Evolutionary conservation across 345 rosid species (phyloP).

Genomic region (Gossypium thurberi): DNA sequence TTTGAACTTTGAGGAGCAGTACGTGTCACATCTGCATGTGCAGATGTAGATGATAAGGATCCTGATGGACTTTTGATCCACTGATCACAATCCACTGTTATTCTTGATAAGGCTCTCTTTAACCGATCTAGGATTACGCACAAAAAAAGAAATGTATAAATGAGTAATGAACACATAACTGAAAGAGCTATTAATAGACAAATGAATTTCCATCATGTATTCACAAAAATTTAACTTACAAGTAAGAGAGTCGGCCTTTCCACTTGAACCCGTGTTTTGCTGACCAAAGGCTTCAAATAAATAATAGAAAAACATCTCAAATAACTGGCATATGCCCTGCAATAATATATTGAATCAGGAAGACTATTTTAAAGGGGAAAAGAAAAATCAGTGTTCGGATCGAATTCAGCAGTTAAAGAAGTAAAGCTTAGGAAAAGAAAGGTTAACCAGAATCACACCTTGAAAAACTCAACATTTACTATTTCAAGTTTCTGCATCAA

Average conservation of each 20-base stretch:
- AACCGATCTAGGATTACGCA: conserved; percentile 56
- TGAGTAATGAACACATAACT: neutral
- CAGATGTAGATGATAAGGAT: conserved; percentile 45
- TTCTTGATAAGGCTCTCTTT: conserved; percentile 70
- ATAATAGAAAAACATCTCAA: conserved; percentile 69
- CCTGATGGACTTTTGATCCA: conserved; percentile 67
- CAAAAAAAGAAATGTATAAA: conserved; percentile 4
- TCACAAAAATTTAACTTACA: conserved; percentile 47
- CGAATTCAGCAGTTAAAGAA: neutral
- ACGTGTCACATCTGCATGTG: conserved; percentile 59
- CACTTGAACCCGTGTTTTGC: conserved; percentile 47
- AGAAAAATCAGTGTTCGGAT: conserved; percentile 1
- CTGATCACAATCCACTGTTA: conserved; percentile 87
- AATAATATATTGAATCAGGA: conserved; percentile 54
- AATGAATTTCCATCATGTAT: neutral
- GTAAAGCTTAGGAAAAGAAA: conserved; percentile 15
- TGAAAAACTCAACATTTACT: conserved; percentile 86
- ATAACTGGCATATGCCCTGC: conserved; percentile 98
- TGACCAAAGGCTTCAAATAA: conserved; percentile 75
- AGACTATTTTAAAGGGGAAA: conserved; percentile 33
- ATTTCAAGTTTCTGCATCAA: conserved; percentile 97
- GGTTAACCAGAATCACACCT: conserved; percentile 42
- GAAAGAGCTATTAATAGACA: neutral
- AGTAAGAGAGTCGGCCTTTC: conserved; percentile 55
- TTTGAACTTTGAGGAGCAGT: conserved; percentile 42